phyloP scores from a whole-genome alignment of 1,284 basidiomycete genomes.

The Golubevia pallescens region DNA sequence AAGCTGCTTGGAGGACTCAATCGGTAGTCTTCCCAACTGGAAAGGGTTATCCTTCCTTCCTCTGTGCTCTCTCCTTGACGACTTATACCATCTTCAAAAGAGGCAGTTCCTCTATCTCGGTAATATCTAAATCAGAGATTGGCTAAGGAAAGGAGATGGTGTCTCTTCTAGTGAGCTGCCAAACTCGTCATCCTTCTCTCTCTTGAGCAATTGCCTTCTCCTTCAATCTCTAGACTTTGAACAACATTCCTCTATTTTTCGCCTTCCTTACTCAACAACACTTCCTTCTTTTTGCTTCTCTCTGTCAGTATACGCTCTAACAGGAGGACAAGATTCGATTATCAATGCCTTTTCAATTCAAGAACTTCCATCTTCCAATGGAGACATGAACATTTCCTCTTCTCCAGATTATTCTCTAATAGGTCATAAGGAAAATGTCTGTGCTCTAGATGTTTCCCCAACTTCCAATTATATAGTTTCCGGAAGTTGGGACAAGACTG shows the following conservation, averaged over 20 bases:
- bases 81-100: no score
- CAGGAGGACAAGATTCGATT: conserved; percentile 52
- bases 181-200: conserved; percentile 1
- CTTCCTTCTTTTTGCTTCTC: no score
- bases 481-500: conserved; percentile 98
- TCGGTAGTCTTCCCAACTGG: no score
- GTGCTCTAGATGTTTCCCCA: conserved; percentile 72
- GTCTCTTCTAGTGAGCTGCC: conserved; percentile 9
- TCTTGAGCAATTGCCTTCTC: background rate
- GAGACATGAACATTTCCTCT: conserved; percentile 13
- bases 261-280: background rate
- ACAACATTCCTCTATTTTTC: background rate
- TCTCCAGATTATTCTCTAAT: conserved; percentile 44
- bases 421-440: conserved; percentile 90
- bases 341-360: conserved; percentile 47
- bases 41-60: no score
- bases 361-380: conserved; percentile 11
- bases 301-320: conserved; percentile 33
- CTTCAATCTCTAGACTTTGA: background rate
- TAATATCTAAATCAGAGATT: no score
- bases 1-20: no score
- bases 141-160: no score
- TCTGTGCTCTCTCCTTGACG: no score
- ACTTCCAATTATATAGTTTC: conserved; percentile 72
- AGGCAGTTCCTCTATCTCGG: no score